Percentiles rank a stretch among this genome's conserved stretches.
These are phyloP conservation scores for Platismatia glauca DNA, from an alignment of 495 filamentous ascomycete species.

Conservation along the genomic window DNA sequence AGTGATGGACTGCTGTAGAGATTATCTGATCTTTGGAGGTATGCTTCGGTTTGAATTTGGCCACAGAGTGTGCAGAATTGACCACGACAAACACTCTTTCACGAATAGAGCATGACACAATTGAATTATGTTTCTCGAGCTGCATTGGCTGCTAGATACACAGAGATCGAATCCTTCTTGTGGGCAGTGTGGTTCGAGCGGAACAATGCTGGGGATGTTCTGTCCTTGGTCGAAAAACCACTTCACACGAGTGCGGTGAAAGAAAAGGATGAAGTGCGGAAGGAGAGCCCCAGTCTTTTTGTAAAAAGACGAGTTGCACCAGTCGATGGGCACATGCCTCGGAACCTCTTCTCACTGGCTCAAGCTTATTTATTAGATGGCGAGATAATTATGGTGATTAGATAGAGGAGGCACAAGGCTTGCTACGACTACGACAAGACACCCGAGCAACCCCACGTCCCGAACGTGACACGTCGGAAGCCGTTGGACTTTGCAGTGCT, in stretches of 20 bases:
- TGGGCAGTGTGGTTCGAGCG: background rate
- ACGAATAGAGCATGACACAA: conserved; percentile 21
- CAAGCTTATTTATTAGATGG: no score
- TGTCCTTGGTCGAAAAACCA: background rate
- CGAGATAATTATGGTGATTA: no score
- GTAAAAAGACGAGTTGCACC: background rate
- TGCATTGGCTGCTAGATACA: conserved; percentile 9
- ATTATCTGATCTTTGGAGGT: background rate
- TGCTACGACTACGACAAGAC: no score
- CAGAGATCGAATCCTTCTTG: background rate
- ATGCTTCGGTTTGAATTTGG: background rate
- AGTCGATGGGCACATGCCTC: background rate
- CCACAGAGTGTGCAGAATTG: background rate
- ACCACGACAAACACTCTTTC: background rate
- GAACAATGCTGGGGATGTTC: background rate
- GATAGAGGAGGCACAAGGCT: no score
- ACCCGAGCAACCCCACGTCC: no score
- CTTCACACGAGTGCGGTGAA: background rate
- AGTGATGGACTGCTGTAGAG: background rate
- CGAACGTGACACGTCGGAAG: no score
- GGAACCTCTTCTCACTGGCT: no score
- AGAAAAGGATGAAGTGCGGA: background rate
- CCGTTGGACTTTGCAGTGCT: no score
- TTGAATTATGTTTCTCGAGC: conserved; percentile 17
- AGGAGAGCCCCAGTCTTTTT: background rate